phyloP scores from a whole-genome alignment of 2,329 filamentous ascomycete genomes.

The Xylaria sp. region DNA sequence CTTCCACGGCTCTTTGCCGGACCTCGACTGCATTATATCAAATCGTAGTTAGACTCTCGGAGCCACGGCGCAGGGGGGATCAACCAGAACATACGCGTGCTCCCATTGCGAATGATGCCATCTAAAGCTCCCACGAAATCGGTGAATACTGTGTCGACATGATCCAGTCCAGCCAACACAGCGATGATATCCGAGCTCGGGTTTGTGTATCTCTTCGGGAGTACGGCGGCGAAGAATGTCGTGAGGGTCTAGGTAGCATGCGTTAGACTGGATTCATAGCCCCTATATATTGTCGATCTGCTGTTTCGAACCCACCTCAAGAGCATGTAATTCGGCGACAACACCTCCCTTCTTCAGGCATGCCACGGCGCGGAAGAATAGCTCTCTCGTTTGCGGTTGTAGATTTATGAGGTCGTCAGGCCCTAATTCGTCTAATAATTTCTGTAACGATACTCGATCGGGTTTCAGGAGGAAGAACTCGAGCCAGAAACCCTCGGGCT shows the following conservation, averaged over 20 bases:
- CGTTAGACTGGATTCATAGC: conserved; percentile 38
- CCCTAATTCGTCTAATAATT: conserved; percentile 69
- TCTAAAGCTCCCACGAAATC: conserved; percentile 87
- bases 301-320: conserved; percentile 68
- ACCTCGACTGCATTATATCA: conserved; percentile 60
- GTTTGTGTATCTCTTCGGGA: conserved; percentile 91
- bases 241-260: conserved; percentile 73
- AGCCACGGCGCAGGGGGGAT: background rate
- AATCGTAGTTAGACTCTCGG: background rate
- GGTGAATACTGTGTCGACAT: conserved; percentile 83
- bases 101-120: conserved; percentile 76
- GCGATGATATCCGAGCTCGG: conserved; percentile 94
- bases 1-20: conserved; percentile 77
- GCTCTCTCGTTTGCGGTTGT: conserved; percentile 76
- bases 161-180: conserved; percentile 84
- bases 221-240: conserved; percentile 78
- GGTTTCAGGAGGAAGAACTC: conserved; percentile 93
- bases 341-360: conserved; percentile 64
- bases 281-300: background rate
- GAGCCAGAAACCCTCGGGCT: conserved; percentile 89
- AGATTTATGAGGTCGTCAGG: conserved; percentile 76
- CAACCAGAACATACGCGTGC: conserved; percentile 58
- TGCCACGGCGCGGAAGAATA: conserved; percentile 74
- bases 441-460: conserved; percentile 69
- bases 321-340: conserved; percentile 73